Percentiles rank a stretch among this genome's conserved stretches.
These are phyloP conservation scores for Pelargonium nanum DNA, from an alignment of 345 rosid species.

Conservation along the genomic window DNA sequence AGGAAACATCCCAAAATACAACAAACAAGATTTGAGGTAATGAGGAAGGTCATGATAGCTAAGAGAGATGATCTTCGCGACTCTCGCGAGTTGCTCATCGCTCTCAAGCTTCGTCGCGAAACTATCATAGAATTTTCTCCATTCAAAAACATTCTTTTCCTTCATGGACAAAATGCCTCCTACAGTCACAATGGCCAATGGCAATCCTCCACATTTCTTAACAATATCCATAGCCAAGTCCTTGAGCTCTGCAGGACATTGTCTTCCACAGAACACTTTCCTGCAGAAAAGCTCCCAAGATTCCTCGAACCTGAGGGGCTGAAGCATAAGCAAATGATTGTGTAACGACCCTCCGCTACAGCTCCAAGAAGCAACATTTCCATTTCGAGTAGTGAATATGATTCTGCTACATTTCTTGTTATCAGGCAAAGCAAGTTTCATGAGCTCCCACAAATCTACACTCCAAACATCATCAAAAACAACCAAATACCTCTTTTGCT, in stretches of 20 bases:
- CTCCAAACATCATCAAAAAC: conserved; percentile 9
- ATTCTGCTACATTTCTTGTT: conserved; percentile 3
- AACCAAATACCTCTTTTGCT: conserved; percentile 1
- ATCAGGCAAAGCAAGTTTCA: conserved; percentile 5
- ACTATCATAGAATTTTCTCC: too few relatives aligned
- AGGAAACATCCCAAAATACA: too few relatives aligned
- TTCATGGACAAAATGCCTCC: conserved; percentile 4
- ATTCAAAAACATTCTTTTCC: neutral
- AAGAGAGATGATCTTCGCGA: too few relatives aligned
- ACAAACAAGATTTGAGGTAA: too few relatives aligned
- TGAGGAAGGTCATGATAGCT: too few relatives aligned
- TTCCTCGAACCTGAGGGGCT: neutral
- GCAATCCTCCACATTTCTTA: conserved; percentile 4
- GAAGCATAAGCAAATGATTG: neutral
- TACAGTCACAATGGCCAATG: conserved; percentile 7
- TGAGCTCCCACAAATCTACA: neutral
- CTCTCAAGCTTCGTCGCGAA: too few relatives aligned
- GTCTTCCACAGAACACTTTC: conserved; percentile 2
- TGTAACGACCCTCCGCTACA: conserved; percentile 2
- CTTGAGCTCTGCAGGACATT: conserved; percentile 6
- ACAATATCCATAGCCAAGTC: neutral
- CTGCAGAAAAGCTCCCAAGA: conserved; percentile 6
- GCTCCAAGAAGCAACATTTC: neutral
- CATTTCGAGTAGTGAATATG: conserved; percentile 2
- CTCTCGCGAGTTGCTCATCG: too few relatives aligned